phyloP scores from a whole-genome alignment of 1,139 yeast genomes.

The Debaryomycetaceae sp. region DNA sequence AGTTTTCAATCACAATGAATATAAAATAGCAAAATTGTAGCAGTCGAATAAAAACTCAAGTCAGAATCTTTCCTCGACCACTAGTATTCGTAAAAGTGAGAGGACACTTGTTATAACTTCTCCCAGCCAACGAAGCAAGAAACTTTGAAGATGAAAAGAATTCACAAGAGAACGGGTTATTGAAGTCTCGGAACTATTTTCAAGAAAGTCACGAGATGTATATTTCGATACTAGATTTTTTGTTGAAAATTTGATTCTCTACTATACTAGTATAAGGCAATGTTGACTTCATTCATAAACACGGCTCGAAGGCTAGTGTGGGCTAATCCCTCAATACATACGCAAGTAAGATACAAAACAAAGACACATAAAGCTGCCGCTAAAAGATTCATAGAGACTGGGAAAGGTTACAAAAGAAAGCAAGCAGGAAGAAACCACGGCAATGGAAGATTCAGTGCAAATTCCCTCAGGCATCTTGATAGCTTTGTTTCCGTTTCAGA shows the following conservation, averaged over 20 bases:
- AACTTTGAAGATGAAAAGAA: no score
- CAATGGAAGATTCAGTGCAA: constrained; percentile 79
- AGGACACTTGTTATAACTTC: no score
- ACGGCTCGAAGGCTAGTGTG: neutral
- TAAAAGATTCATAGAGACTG: constrained; percentile 77
- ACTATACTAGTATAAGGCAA: neutral
- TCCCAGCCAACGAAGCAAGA: no score
- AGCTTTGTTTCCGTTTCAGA: constrained; percentile 57
- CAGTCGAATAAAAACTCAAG: no score
- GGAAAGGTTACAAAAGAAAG: constrained; percentile 50
- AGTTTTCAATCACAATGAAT: no score
- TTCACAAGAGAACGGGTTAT: no score
- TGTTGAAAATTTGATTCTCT: neutral
- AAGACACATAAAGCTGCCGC: constrained; percentile 78
- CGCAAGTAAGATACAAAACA: constrained; percentile 48
- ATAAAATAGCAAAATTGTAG: no score
- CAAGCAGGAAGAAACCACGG: constrained; percentile 92
- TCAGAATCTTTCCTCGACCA: no score
- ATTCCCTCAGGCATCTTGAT: constrained; percentile 59
- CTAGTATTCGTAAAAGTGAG: no score
- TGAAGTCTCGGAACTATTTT: no score
- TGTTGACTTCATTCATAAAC: neutral
- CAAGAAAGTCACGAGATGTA: no score
- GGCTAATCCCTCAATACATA: constrained; percentile 1
- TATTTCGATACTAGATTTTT: no score